These are phyloP conservation scores for Pyrenochaeta sp. DNA, from an alignment of 2,329 filamentous ascomycete genomes.

Conservation along the genomic window DNA sequence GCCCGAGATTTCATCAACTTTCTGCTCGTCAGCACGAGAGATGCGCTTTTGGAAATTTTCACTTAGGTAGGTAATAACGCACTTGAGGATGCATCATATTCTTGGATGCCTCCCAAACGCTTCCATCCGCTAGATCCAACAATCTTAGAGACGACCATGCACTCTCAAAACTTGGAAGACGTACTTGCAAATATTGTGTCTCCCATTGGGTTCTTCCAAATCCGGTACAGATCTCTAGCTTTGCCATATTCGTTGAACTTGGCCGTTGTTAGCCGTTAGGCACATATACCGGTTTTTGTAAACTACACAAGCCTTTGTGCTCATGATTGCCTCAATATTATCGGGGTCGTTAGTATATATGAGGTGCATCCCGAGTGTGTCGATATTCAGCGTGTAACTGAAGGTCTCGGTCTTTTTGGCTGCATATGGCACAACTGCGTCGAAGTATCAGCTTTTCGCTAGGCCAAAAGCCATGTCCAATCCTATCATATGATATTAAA, in stretches of 20 bases:
- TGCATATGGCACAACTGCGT: not conserved
- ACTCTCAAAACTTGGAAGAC: not conserved
- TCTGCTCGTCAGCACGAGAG: not conserved
- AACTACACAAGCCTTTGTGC: not conserved
- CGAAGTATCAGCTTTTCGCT: not conserved
- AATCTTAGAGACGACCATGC: not conserved
- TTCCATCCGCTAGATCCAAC: not conserved
- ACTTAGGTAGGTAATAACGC: not conserved
- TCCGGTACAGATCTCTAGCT: not conserved
- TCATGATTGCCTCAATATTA: not conserved
- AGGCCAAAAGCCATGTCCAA: not conserved
- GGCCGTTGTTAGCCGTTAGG: not conserved
- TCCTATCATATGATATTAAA: not conserved
- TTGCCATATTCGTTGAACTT: not conserved
- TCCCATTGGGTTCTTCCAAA: not conserved
- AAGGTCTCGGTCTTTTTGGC: not conserved
- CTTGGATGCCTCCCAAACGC: not conserved
- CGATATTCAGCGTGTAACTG: not conserved
- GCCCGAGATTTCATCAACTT: not conserved
- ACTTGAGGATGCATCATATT: not conserved
- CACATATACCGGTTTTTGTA: not conserved
- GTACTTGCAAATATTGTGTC: not conserved
- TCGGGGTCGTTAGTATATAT: not conserved
- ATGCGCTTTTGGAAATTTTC: not conserved
- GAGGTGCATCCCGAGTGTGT: not conserved